Percentiles rank a stretch among this genome's conserved stretches.
phyloP scores from a whole-genome alignment of 176 grass and related monocot genomes.

The sorghum (Sorghum bicolor) region Sorghum_bicolor_NCBIv3 NC_012872.2:61699001-61699500 shows the following conservation, averaged over 20 bases:
- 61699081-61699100: neutral
- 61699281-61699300: neutral
- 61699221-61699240: too few species aligned
- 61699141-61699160: neutral
- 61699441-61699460: neutral
- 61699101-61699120: constrained; percentile 31
- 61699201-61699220: neutral
- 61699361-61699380: constrained; percentile 72
- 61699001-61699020: neutral
- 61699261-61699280: neutral
- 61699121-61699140: constrained; percentile 5
- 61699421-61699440: neutral
- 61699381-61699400: constrained; percentile 46
- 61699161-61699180: neutral
- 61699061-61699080: neutral
- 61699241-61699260: neutral
- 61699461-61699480: neutral
- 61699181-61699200: neutral
- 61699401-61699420: neutral
- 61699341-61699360: constrained; percentile 41
- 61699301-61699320: constrained; percentile 41
- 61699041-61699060: neutral
- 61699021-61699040: neutral
- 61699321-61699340: constrained; percentile 53
- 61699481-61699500: neutral